phyloP scores from a whole-genome alignment of 345 rosid species.

The Boechera retrofracta region DNA sequence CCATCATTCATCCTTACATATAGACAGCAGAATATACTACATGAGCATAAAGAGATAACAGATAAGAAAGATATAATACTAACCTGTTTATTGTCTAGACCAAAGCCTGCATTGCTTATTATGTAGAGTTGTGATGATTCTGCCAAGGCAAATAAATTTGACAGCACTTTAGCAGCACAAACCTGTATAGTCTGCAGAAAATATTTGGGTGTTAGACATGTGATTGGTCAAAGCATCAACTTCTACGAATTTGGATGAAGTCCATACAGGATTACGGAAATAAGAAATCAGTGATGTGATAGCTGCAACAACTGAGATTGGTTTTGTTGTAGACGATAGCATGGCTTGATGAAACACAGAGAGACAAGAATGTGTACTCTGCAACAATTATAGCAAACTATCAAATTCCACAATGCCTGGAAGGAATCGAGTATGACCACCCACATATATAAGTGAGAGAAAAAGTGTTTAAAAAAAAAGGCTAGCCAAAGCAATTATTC shows the following conservation, averaged over 20 bases:
- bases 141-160: slow-evolving; percentile 58
- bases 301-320: slow-evolving; percentile 76
- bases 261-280: slow-evolving; percentile 64
- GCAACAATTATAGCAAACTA: slow-evolving; percentile 46
- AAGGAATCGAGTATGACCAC: slow-evolving; percentile 18
- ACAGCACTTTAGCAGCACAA: slow-evolving; percentile 68
- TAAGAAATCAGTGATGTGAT: slow-evolving; percentile 78
- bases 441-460: slow-evolving; percentile 23
- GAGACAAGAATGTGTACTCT: slow-evolving; percentile 63
- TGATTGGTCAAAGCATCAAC: slow-evolving; percentile 22
- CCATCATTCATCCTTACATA: slow-evolving; percentile 38
- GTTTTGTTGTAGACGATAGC: slow-evolving; percentile 74
- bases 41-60: slow-evolving; percentile 20
- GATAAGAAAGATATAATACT: slow-evolving; percentile 36
- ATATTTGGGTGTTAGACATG: slow-evolving; percentile 22
- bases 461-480: neutral
- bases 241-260: slow-evolving; percentile 31
- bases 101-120: slow-evolving; percentile 61
- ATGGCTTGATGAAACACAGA: slow-evolving; percentile 75
- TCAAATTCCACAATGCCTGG: slow-evolving; percentile 31
- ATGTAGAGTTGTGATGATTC: slow-evolving; percentile 59
- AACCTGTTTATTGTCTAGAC: slow-evolving; percentile 81
- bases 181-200: slow-evolving; percentile 69
- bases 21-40: slow-evolving; percentile 29
- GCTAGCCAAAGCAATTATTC: slow-evolving; percentile 8